Base-by-base conservation (phyloP, 441 rosid genomes). In the Codiaeum variegatum region DNA sequence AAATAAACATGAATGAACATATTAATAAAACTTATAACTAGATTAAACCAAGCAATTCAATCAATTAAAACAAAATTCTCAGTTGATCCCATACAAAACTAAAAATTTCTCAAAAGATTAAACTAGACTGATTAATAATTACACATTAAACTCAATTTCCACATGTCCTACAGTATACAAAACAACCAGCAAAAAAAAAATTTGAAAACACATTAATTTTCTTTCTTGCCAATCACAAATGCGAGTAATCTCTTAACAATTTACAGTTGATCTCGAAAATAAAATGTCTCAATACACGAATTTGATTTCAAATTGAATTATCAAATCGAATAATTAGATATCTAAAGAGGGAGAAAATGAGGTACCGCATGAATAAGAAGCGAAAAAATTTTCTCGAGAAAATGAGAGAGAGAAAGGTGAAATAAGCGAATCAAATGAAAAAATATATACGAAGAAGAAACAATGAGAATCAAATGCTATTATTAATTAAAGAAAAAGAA, bases 311-410 rank as follows among this genome's bases (percentile, higher is more conserved):
- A n/a, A n/a, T n/a, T n/a, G n/a, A n/a, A n/a, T n/a, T n/a, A n/a
- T n/a, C 36, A 36, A 15, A 67, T 1, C 29, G 10, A 31, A 64
- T 23, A 40, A 26, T 29, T 18, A 29, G 12, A 60, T 6, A n/a
- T 29, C 64, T 16, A 31, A 60, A 66, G 2, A 19, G 4, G 54
- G 72, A 66, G 44, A 73, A 76, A 64, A 52, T 58, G 49, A n/a
- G 62, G 64, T 62, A 76, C 65, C n/a, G 73, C 75, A 70, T 70
- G 54, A 63, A 13, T 23, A 5, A 40, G 65, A 69, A 75, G 59
- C 73, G 69, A 67, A 64, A n/a, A n/a, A 78, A 59, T 68, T 63
- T 76, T n/a, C 77, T 72, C 74, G 40, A 46, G 66, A 72, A 77
- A 75, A 74, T 24, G 21, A 28, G 67, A 51, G 66, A 51, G 31